Base-by-base conservation (phyloP, 129 eudicot species). In the Kitagawia praeruptora region DNA sequence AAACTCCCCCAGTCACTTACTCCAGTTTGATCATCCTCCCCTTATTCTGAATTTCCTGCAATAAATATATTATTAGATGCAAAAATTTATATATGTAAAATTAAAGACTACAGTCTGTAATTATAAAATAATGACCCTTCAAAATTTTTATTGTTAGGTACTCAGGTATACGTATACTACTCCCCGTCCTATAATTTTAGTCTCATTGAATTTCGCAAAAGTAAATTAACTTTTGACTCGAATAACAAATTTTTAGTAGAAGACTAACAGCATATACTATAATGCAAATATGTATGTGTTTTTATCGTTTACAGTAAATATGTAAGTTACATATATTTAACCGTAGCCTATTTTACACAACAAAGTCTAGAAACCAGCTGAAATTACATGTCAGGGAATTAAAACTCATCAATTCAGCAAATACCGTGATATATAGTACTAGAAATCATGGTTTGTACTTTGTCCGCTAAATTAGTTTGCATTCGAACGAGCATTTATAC, bases 41-140 rank as follows among this genome's bases (percentile, higher is more conserved):
- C 19, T 67, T 6, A 67, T 31, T 67, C 73, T 12, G 73, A 67
- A 67, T 67, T 31, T 31, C 73, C 73, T 67, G 73, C 73, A 67
- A 15, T 11, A 67, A 6, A 67, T 34, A 34, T 34, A 0, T 34
- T 34, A 34, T 34, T 1, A 34, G 37, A n/a, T 9, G 3, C 8
- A 51, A 51, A 5, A 51, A 16, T 7, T 49, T 3, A n/a, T n/a
- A n/a, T 61, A 2, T 61, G 13, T 25, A 3, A n/a, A 61, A n/a
- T n/a, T n/a, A n/a, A 25, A 61, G 12, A 15, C 69, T 61, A 61
- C 34, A 61, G 34, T 61, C n/a, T 56, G 28, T 56, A 56, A 56
- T 8, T 21, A 23, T 2, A 56, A 56, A 21, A 21, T 21, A 21
- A 21, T 21, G 28, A 56, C 64, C 25, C 12, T 56, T 23, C 27